Conservation (phyloP, 2,329 filamentous ascomycete genomes). For the Ceratocystis diversiconidia region DNA sequence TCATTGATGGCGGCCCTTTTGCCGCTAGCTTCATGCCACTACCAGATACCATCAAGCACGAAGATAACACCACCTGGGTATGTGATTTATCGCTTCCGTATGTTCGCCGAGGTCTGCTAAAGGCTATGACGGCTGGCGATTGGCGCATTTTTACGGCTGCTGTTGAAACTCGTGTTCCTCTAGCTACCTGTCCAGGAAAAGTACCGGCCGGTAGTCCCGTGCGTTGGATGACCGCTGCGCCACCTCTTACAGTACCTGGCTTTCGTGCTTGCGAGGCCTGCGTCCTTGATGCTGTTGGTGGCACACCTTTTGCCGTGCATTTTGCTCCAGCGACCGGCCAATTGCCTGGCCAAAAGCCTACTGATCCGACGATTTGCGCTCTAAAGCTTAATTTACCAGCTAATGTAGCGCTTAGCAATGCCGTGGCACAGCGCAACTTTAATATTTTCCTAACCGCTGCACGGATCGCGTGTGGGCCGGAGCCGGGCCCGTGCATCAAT, state of each 20-base stretch:
- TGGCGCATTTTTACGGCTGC: conserved; percentile 25
- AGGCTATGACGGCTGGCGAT: conserved; percentile 21
- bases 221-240: conserved; percentile 17
- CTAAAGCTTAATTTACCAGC: conserved; percentile 21
- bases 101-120: conserved; percentile 19
- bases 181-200: conserved; percentile 3
- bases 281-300: conserved; percentile 25
- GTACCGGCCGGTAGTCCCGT: neutral
- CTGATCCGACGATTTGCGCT: conserved; percentile 20
- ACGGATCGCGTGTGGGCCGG: conserved; percentile 19
- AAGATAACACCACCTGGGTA: conserved; percentile 22
- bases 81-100: conserved; percentile 25
- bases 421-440: conserved; percentile 22
- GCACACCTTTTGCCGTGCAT: conserved; percentile 23
- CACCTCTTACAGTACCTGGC: conserved; percentile 20
- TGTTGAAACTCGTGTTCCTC: neutral
- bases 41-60: conserved; percentile 19
- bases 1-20: conserved; percentile 23
- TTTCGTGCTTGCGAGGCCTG: conserved; percentile 26
- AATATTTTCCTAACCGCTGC: conserved; percentile 23
- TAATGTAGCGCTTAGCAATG: conserved; percentile 22
- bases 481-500: conserved; percentile 24
- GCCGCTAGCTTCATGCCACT: conserved; percentile 25
- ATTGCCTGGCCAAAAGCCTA: neutral
- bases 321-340: conserved; percentile 21